Conservation (phyloP, 2,329 filamentous ascomycete genomes). For the Phialemonium atrogriseum region DNA sequence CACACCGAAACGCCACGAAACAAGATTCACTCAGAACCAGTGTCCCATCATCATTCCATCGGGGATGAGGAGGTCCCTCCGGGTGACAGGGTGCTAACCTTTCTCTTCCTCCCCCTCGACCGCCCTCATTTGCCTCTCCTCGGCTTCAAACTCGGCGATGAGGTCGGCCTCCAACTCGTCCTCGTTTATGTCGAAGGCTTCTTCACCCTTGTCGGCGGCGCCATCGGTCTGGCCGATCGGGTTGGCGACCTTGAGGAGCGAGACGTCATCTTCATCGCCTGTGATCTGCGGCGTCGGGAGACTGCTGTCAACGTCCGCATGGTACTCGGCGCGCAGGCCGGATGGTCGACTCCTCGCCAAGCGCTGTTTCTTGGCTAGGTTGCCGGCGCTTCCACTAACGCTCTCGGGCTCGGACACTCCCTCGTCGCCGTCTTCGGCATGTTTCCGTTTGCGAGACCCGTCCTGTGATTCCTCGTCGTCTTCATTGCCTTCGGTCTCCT, state of each 20-base stretch:
- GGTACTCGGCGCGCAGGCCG: conserved; percentile 31
- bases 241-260: conserved; percentile 18
- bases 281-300: conserved; percentile 32
- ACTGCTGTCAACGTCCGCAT: conserved; percentile 23
- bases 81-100: conserved; percentile 8
- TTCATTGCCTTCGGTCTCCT: conserved; percentile 23
- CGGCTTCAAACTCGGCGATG: conserved; percentile 48
- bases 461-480: conserved; percentile 14
- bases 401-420: conserved; percentile 9
- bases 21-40: no score
- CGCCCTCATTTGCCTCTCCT: conserved; percentile 17
- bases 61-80: no score
- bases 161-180: conserved; percentile 56
- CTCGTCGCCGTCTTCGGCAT: conserved; percentile 13
- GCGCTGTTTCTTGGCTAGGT: conserved; percentile 43
- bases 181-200: conserved; percentile 33
- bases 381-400: conserved; percentile 17
- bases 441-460: conserved; percentile 5
- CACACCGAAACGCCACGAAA: no score
- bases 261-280: conserved; percentile 31
- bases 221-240: conserved; percentile 4
- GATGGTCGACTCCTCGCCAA: conserved; percentile 34
- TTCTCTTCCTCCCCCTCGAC: no score
- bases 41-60: no score
- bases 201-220: conserved; percentile 11